Base-by-base conservation (phyloP, 2,329 filamentous ascomycete species). In the Dichotomopilus funicola region DNA sequence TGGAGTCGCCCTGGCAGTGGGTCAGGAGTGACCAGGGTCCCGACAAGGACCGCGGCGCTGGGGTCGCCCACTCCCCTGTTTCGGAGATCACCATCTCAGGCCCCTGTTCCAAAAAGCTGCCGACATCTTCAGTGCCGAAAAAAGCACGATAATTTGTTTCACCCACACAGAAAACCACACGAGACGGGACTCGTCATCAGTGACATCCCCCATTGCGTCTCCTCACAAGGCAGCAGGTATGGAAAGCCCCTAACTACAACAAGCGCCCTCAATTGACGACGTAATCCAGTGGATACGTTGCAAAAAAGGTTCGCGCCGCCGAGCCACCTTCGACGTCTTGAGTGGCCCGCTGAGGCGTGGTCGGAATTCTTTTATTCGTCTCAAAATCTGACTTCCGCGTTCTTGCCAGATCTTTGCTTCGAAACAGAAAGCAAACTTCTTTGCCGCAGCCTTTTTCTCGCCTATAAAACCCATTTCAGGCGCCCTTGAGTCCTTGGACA, bases 321-420 rank as follows among this genome's bases (percentile, higher is more conserved):
- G 51, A 41, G 45, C 27, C 48, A 41, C 58, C 46, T 49, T 27
- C 19, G 49, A 11, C 52, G 6, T 12, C 53, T 34, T 53, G 43
- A 52, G 46, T 55, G 59, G 59, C 40, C 46, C 55, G 35, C 49
- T n/a, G 13, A 13, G 27, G 41, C 43, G 19, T 27, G 19, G 19
- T 27, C 41, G 42, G 51, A 45, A 58, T 61, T 56, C 59, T 64
- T 62, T 64, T 59, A 59, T 60, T 59, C 51, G 46, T 47, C 44
- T 56, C 41, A 11, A 49, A 43, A 47, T 55, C 57, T 62, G 58
- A 63, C 61, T 43, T 45, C 51, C 60, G 56, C 59, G 44, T 60
- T 63, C 51, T 65, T 64, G 63, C 57, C 63, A 65, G 62, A 65
- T 65, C 59, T 27, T 27, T 27, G 19, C 19, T 27, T 61, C 59